phyloP scores from a whole-genome alignment of 2,329 filamentous ascomycete genomes.

The Colletotrichum theobromicola region DNA sequence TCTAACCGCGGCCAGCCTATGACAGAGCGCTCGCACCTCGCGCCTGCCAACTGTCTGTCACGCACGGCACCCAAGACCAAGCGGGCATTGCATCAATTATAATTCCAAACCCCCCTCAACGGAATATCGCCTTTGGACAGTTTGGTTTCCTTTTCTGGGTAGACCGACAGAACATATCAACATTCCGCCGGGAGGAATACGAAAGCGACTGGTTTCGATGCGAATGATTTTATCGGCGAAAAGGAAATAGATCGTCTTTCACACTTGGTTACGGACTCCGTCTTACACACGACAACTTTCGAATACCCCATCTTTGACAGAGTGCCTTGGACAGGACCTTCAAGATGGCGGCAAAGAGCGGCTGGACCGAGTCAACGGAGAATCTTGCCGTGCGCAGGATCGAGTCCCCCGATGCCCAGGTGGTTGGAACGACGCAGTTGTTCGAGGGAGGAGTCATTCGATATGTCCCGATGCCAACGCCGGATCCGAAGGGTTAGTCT shows the following conservation, averaged over 20 bases:
- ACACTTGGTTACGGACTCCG: background rate
- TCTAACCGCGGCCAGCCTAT: constrained; percentile 18
- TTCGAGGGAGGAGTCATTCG: constrained; percentile 24
- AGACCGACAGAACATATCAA: background rate
- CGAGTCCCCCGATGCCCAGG: constrained; percentile 25
- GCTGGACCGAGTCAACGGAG: constrained; percentile 25
- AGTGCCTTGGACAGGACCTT: background rate
- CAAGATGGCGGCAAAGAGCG: constrained; percentile 19
- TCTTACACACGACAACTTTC: background rate
- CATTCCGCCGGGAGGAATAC: constrained; percentile 18
- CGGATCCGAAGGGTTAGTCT: constrained; percentile 32
- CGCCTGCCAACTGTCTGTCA: constrained; percentile 11
- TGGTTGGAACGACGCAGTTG: constrained; percentile 28
- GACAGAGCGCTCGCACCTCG: constrained; percentile 17
- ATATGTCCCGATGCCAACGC: constrained; percentile 32
- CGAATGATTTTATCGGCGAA: background rate
- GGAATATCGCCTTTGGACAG: too few relatives aligned
- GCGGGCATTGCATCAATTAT: constrained; percentile 8
- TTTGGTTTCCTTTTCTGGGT: background rate
- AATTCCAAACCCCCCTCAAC: constrained; percentile 7
- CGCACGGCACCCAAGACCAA: background rate
- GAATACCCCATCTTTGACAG: background rate
- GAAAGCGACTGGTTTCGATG: background rate
- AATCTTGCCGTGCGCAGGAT: constrained; percentile 22
- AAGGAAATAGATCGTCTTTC: background rate